phyloP scores from a whole-genome alignment of 441 rosid genomes.

The Syzygium syzygioides region DNA sequence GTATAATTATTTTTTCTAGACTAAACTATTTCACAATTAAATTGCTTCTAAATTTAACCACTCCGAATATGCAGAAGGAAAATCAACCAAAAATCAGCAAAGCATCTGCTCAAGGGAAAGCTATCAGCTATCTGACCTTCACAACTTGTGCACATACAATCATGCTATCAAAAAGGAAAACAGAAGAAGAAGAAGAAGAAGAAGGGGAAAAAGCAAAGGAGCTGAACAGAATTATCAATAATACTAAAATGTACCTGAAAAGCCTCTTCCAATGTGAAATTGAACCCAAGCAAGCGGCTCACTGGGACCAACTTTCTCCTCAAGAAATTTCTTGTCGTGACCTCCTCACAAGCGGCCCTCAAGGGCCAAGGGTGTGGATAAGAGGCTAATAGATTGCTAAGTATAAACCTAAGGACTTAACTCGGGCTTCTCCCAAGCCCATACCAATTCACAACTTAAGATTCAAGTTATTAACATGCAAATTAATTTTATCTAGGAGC shows the following conservation, averaged over 20 bases:
- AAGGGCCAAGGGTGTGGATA: too few species aligned
- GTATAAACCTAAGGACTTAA: too few species aligned
- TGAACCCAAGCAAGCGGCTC: slow-evolving; percentile 47
- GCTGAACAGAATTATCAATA: neutral
- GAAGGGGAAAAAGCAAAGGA: neutral
- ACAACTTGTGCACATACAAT: neutral
- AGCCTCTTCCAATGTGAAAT: slow-evolving; percentile 56
- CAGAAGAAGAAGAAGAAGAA: neutral
- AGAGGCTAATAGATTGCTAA: too few species aligned
- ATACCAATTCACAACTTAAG: too few species aligned
- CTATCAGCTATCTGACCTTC: neutral
- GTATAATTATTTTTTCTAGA: neutral
- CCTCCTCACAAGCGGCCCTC: too few species aligned
- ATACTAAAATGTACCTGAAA: slow-evolving; percentile 36
- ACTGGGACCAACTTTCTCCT: slow-evolving; percentile 39
- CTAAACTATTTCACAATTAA: neutral
- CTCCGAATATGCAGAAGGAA: neutral
- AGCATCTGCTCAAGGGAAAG: neutral
- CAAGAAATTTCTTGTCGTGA: slow-evolving; percentile 17
- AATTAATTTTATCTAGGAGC: too few species aligned
- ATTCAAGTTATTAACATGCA: too few species aligned
- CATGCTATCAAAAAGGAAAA: neutral
- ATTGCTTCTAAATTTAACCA: neutral
- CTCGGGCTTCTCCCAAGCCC: too few species aligned
- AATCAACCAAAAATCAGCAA: neutral